Evolutionary conservation across 306 rosid genomes (phyloP).

Genomic region (Sophora flavescens): DNA sequence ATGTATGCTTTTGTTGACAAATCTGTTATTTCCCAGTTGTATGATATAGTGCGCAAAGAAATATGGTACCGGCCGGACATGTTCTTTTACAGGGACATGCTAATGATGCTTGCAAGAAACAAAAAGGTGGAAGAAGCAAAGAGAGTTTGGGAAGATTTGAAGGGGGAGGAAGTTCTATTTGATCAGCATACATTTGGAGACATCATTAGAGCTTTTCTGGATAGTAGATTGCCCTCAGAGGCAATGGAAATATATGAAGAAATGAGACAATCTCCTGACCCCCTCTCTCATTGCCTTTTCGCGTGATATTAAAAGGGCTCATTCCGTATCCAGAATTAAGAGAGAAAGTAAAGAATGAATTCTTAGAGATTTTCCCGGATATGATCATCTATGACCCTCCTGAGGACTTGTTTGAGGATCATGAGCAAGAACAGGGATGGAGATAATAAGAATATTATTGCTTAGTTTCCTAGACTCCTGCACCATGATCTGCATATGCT

Average conservation of each 20-base stretch:
- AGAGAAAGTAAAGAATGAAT: slow-evolving; percentile 82
- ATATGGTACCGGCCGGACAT: slow-evolving; percentile 98
- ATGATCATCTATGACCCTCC: slow-evolving; percentile 93
- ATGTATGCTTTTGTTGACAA: slow-evolving; percentile 33
- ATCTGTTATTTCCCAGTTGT: slow-evolving; percentile 59
- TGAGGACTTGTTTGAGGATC: slow-evolving; percentile 87
- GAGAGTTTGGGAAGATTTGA: slow-evolving; percentile 85
- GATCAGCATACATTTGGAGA: slow-evolving; percentile 99
- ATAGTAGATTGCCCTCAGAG: slow-evolving; percentile 70
- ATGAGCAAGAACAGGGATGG: slow-evolving; percentile 47
- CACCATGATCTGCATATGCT: slow-evolving; percentile 20
- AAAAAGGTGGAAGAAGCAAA: slow-evolving; percentile 72
- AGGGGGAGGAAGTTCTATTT: slow-evolving; percentile 73
- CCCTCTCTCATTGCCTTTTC: slow-evolving; percentile 87
- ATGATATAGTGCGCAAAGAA: slow-evolving; percentile 84
- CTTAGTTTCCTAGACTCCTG: not conserved
- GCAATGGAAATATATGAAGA: slow-evolving; percentile 83
- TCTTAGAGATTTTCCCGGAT: slow-evolving; percentile 83
- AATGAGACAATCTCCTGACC: slow-evolving; percentile 87
- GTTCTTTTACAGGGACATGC: slow-evolving; percentile 95
- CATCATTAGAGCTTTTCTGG: slow-evolving; percentile 73
- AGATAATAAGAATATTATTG: slow-evolving; percentile 39
- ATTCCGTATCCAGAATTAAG: slow-evolving; percentile 84
- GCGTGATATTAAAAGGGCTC: slow-evolving; percentile 91
- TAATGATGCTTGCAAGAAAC: slow-evolving; percentile 92